Evolutionary conservation across 2,329 filamentous ascomycete genomes (phyloP).

Genomic region (Colletotrichum australisinense): DNA sequence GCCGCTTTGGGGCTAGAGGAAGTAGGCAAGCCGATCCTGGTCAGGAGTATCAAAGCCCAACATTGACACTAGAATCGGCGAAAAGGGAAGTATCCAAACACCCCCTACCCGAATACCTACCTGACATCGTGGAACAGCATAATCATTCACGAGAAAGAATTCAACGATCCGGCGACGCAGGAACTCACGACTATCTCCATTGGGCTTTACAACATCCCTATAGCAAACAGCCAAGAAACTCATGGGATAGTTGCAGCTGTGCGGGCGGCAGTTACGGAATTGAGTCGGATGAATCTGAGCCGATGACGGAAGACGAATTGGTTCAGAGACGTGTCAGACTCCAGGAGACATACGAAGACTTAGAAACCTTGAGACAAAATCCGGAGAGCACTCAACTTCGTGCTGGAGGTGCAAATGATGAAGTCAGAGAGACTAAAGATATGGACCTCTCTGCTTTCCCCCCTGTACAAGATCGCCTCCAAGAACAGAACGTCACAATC

Average conservation of each 20-base stretch:
- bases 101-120: neutral
- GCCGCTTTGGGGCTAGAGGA: neutral
- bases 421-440: neutral
- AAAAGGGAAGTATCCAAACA: neutral
- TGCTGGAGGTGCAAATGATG: neutral
- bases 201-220: constrained; percentile 5
- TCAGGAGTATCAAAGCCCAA: neutral
- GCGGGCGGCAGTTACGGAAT: neutral
- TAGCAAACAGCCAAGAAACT: neutral
- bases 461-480: neutral
- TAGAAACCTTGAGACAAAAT: neutral
- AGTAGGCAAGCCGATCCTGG: neutral
- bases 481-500: neutral
- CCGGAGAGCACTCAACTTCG: neutral
- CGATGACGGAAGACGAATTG: neutral
- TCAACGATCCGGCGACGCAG: constrained; percentile 14
- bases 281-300: neutral
- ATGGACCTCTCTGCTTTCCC: neutral
- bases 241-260: constrained; percentile 7
- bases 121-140: neutral
- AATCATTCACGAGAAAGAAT: neutral
- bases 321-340: neutral
- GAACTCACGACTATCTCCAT: constrained; percentile 15
- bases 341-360: neutral
- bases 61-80: neutral